phyloP scores from a whole-genome alignment of 129 eudicot species.

The Tagetes patula region DNA sequence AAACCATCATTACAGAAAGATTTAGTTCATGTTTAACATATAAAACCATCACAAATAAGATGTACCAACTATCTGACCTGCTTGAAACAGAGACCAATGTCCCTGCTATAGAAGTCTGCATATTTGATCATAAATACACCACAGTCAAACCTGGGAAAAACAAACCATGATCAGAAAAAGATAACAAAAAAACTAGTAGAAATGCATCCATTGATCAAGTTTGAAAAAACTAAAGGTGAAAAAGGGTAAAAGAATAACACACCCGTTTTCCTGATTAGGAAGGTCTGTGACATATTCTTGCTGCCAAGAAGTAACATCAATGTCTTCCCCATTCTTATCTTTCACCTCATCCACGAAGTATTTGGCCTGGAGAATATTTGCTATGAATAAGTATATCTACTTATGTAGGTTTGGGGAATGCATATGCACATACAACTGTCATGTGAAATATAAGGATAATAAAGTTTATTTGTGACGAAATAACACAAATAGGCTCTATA shows the following conservation, averaged over 20 bases:
- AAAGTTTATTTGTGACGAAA: neutral
- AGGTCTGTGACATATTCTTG: constrained; percentile 75
- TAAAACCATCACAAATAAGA: constrained; percentile 4
- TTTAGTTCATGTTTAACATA: neutral
- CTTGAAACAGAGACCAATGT: constrained; percentile 70
- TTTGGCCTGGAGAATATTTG: constrained; percentile 49
- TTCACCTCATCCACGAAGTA: constrained; percentile 88
- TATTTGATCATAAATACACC: constrained; percentile 94
- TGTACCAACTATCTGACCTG: constrained; percentile 50
- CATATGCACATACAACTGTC: neutral
- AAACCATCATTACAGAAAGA: constrained; percentile 13
- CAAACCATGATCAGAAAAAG: constrained; percentile 7
- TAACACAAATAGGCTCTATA: neutral
- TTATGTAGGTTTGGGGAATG: neutral
- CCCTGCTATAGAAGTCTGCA: constrained; percentile 90
- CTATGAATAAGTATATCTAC: constrained; percentile 8
- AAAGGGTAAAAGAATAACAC: constrained; percentile 22
- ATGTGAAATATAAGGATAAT: neutral
- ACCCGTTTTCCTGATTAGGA: constrained; percentile 87
- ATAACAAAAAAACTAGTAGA: neutral
- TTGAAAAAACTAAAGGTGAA: neutral
- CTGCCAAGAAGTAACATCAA: constrained; percentile 74
- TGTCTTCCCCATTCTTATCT: constrained; percentile 69
- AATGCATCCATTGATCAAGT: neutral
- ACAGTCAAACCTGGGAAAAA: constrained; percentile 73